Evolutionary conservation across 1,139 yeast genomes (phyloP).

Genomic region (Hemisphaericaspora lyxosophila): DNA sequence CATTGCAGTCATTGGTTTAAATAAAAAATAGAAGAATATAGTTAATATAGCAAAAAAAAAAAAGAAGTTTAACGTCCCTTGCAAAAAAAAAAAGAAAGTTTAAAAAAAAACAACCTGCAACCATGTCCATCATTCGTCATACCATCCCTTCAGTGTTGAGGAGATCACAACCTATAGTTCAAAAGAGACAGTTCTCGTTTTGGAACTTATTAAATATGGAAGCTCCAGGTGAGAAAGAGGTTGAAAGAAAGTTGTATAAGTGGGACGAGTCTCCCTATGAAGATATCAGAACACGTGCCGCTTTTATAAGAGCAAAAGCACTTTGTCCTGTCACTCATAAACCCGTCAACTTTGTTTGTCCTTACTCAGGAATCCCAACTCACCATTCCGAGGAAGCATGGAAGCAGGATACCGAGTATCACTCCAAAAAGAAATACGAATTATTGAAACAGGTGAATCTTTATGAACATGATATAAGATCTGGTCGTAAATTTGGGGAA

Average conservation of each 20-base stretch:
- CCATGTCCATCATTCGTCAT: conserved; percentile 10
- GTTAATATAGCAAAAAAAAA: no score
- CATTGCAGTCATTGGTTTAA: no score
- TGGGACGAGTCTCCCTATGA: conserved; percentile 95
- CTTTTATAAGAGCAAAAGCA: conserved; percentile 82
- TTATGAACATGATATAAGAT: conserved; percentile 91
- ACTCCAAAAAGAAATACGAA: conserved; percentile 63
- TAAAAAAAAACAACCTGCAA: background rate
- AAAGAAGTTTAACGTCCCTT: no score
- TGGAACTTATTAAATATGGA: conserved; percentile 41
- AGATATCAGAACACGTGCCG: conserved; percentile 88
- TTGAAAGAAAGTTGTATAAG: conserved; percentile 19
- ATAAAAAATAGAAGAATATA: no score
- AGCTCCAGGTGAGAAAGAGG: conserved; percentile 24
- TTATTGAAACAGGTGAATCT: conserved; percentile 81
- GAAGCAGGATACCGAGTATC: conserved; percentile 77
- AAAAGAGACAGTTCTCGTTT: conserved; percentile 26
- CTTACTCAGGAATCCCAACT: conserved; percentile 92
- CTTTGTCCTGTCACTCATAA: conserved; percentile 87
- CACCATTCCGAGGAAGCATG: conserved; percentile 90
- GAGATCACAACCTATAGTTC: background rate
- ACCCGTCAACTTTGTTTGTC: conserved; percentile 84
- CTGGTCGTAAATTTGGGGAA: conserved; percentile 93
- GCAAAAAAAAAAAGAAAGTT: background rate
- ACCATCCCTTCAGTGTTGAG: conserved; percentile 2